Base-by-base conservation (phyloP, 441 rosid species). In the Pelargonium cotyledonis region DNA sequence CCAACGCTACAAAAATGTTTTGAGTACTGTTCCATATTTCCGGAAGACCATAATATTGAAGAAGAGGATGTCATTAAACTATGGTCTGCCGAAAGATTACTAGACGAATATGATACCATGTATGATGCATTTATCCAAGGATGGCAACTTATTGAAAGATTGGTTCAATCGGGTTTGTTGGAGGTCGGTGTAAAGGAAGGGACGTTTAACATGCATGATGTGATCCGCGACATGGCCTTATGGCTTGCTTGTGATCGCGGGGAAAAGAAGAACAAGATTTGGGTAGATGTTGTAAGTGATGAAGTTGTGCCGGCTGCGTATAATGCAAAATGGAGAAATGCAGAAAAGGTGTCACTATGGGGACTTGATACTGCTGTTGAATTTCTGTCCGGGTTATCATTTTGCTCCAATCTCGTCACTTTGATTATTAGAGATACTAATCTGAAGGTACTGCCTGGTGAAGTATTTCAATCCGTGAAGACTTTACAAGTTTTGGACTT, bases 151-250 rank as follows among this genome's bases (percentile, higher is more conserved):
- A 53, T 53, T 1, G 23, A 53, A 16, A 53, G 60, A 0, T 14
- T 53, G 23, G n/a, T n/a, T 3, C 60, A 53, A 16, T 18, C 60
- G 6, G n/a, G 60, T 7, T 16, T 53, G 21, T 53, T 53, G 60
- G 60, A 53, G 23, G 23, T 53, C 16, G 60, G 60, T 16, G 60
- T 6, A 53, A 6, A 19, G 60, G 60, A 53, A 15, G 23, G 23
- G 8, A 6, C 7, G 5, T 8, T 53, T 53, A 15, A 53, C 1
- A 16, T 53, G 60, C 60, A 53, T 53, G 60, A 53, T 6, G 60
- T 53, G 21, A 53, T 53, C 19, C 60, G 60, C 19, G 60, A 53
- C 60, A 53, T 53, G 60, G 60, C 60, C 60, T 53, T 53, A 53
- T 53, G 60, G 60, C 60, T 53, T n/a, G 60, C 23, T 53, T 53